Evolutionary conservation across 2,329 filamentous ascomycete genomes (phyloP).

Genomic region (Pseudogymnoascus pannorum): DNA sequence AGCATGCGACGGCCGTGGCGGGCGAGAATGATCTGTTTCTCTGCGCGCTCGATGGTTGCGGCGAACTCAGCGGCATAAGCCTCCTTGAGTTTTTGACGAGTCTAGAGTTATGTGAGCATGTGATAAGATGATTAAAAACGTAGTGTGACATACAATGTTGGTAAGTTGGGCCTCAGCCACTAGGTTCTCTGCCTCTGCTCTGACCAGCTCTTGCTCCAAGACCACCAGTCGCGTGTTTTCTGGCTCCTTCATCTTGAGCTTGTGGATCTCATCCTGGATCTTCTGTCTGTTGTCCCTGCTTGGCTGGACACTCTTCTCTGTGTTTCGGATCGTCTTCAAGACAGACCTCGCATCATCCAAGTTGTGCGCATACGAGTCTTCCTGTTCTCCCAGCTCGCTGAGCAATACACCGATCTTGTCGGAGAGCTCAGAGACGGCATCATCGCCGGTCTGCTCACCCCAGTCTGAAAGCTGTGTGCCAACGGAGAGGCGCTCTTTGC

Average conservation of each 20-base stretch:
- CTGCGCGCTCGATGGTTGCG: conserved; percentile 87
- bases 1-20: conserved; percentile 82
- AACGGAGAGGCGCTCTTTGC: conserved; percentile 74
- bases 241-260: conserved; percentile 86
- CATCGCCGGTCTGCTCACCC: conserved; percentile 87
- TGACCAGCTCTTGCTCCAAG: conserved; percentile 91
- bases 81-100: conserved; percentile 91
- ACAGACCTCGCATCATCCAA: conserved; percentile 76
- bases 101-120: conserved; percentile 42
- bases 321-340: conserved; percentile 91
- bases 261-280: conserved; percentile 86
- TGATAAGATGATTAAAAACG: not conserved
- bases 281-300: conserved; percentile 80
- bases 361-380: conserved; percentile 78
- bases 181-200: conserved; percentile 90
- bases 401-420: conserved; percentile 94
- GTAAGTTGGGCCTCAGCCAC: conserved; percentile 95
- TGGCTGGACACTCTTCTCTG: conserved; percentile 90
- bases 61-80: conserved; percentile 84
- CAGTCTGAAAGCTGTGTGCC: conserved; percentile 91
- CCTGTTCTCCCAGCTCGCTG: conserved; percentile 88
- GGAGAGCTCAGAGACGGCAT: conserved; percentile 78
- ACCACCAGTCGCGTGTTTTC: conserved; percentile 72
- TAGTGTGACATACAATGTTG: conserved; percentile 64
- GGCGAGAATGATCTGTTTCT: conserved; percentile 93